A percentile compares a stretch with the other conserved stretches of the same genome.
Evolutionary conservation across 176 grass and related monocot species (phyloP).

Genomic region (Carex scoparia): DNA sequence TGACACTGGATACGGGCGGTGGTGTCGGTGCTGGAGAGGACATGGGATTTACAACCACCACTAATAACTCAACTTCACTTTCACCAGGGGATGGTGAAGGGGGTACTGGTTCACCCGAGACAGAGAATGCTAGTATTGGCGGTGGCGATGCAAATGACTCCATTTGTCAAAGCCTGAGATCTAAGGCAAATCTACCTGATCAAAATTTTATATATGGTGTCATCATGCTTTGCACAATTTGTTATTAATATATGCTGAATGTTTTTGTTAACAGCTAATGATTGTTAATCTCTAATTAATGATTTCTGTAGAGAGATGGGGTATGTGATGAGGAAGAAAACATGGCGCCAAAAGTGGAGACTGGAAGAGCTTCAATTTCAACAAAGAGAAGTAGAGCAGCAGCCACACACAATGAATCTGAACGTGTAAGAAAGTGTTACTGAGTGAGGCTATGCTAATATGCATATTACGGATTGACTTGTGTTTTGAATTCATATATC

Average conservation of each 20-base stretch:
- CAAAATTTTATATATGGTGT: not conserved
- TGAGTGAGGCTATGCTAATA: no score
- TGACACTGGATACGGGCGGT: conserved; percentile 44
- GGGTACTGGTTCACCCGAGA: conserved; percentile 48
- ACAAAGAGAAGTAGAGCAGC: conserved; percentile 67
- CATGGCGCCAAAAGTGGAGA: conserved; percentile 30
- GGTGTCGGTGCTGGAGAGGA: conserved; percentile 31
- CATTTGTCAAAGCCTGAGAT: conserved; percentile 50
- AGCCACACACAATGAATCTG: conserved; percentile 87
- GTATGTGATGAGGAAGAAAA: conserved; percentile 50
- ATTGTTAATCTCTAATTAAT: not conserved
- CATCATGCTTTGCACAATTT: not conserved
- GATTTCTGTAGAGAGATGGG: conserved; percentile 42
- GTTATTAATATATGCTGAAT: not conserved
- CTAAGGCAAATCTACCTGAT: conserved; percentile 37
- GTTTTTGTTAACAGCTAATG: not conserved
- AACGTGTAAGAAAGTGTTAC: conserved; percentile 63
- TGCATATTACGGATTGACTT: no score
- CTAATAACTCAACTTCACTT: conserved; percentile 56
- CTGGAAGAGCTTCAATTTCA: conserved; percentile 40
- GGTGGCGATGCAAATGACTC: conserved; percentile 48
- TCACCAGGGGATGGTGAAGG: conserved; percentile 29
- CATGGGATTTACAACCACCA: conserved; percentile 43
- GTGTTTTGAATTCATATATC: no score
- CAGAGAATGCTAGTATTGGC: conserved; percentile 60